Evolutionary conservation across 2,329 filamentous ascomycete species (phyloP).

Genomic region (Aspergillus sp.): DNA sequence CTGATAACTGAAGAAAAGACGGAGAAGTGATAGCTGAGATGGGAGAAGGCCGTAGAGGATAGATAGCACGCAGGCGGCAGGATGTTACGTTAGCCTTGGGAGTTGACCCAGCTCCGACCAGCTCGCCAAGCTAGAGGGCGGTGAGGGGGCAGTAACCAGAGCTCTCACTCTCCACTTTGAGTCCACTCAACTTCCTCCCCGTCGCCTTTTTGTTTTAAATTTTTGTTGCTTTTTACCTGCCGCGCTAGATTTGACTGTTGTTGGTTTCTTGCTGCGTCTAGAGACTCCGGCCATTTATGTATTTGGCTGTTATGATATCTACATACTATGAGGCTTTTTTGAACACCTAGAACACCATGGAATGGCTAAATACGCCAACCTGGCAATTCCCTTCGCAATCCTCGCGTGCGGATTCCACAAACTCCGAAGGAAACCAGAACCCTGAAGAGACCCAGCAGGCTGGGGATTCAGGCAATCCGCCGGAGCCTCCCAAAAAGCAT

Average conservation of each 20-base stretch:
- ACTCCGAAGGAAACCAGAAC: slow-evolving; percentile 6
- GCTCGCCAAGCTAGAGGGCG: slow-evolving; percentile 21
- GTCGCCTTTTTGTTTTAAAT: slow-evolving; percentile 7
- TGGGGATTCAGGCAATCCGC: slow-evolving; percentile 16
- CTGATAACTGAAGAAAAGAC: slow-evolving; percentile 1
- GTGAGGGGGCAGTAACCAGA: slow-evolving; percentile 23
- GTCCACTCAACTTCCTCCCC: background rate
- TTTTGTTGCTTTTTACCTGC: slow-evolving; percentile 17
- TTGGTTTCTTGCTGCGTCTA: background rate
- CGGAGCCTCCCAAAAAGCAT: slow-evolving; percentile 41
- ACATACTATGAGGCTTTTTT: slow-evolving; percentile 3
- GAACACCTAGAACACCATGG: slow-evolving; percentile 6
- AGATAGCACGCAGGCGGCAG: slow-evolving; percentile 29
- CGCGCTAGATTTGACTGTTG: background rate
- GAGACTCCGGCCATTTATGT: slow-evolving; percentile 15
- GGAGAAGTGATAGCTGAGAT: slow-evolving; percentile 12
- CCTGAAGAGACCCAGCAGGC: slow-evolving; percentile 13
- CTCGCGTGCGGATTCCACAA: slow-evolving; percentile 10
- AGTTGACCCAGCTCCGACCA: slow-evolving; percentile 11
- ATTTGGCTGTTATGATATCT: slow-evolving; percentile 8
- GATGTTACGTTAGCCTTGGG: slow-evolving; percentile 30
- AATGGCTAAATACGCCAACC: slow-evolving; percentile 24
- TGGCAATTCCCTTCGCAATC: slow-evolving; percentile 25
- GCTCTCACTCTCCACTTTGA: slow-evolving; percentile 10
- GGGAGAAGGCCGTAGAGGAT: slow-evolving; percentile 19